phyloP scores from a whole-genome alignment of 495 filamentous ascomycete genomes.

The Aspergillus saccharolyticus region DNA sequence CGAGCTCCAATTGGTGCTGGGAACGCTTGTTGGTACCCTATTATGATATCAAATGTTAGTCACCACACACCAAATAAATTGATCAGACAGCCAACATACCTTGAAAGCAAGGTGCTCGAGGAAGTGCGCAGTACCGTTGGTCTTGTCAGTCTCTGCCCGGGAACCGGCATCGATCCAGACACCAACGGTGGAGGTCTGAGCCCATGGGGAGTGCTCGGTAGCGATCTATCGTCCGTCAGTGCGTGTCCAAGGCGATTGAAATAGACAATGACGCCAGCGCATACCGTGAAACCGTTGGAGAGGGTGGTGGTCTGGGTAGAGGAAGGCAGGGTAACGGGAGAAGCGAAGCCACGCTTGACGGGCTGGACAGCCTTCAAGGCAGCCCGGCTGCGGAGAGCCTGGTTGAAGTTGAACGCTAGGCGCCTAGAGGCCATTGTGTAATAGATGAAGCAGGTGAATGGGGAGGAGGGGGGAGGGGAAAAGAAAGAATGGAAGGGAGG shows the following conservation, averaged over 20 bases:
- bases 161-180: conserved; percentile 99
- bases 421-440: conserved; percentile 85
- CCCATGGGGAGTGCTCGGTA: conserved; percentile 96
- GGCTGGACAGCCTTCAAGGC: conserved; percentile 67
- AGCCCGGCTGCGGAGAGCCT: conserved; percentile 77
- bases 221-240: conserved; percentile 68
- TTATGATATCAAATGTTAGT: conserved; percentile 10
- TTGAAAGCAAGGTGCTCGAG: conserved; percentile 99
- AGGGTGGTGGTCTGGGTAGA: conserved; percentile 93
- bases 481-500: conserved; percentile 32
- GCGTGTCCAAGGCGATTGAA: conserved; percentile 26
- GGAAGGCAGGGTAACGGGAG: conserved; percentile 65
- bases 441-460: conserved; percentile 18
- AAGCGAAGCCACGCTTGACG: conserved; percentile 77
- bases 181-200: conserved; percentile 96
- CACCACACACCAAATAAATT: conserved; percentile 3
- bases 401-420: conserved; percentile 82
- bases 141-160: conserved; percentile 95
- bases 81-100: conserved; percentile 46
- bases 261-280: conserved; percentile 24
- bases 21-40: conserved; percentile 88
- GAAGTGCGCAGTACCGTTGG: conserved; percentile 98
- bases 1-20: conserved; percentile 94
- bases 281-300: conserved; percentile 94
- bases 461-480: conserved; percentile 22